These are phyloP conservation scores for Candida awuae DNA, from an alignment of 805 yeast species.

Conservation along the genomic window DNA sequence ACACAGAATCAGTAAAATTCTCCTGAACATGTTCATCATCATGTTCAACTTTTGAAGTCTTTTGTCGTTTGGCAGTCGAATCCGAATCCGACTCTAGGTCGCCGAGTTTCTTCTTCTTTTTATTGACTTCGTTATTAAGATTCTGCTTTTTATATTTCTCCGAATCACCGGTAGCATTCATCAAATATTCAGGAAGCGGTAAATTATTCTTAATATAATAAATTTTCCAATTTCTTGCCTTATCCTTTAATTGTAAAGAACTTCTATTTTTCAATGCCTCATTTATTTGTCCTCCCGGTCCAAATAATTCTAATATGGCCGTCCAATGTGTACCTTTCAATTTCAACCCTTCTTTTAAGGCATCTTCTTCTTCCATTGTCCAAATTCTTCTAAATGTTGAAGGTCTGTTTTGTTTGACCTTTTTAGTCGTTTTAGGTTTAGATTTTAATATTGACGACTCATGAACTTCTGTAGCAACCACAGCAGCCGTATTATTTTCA, in stretches of 20 bases:
- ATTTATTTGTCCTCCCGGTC: slow-evolving; percentile 83
- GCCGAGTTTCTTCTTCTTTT: background rate
- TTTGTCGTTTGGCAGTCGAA: background rate
- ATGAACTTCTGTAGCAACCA: background rate
- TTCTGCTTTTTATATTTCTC: slow-evolving; percentile 26
- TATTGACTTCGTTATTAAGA: slow-evolving; percentile 4
- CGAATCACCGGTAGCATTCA: slow-evolving; percentile 80
- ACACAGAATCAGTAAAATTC: slow-evolving; percentile 14
- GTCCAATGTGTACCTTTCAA: slow-evolving; percentile 92
- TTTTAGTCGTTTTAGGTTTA: slow-evolving; percentile 8
- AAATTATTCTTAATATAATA: slow-evolving; percentile 67
- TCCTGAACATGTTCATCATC: slow-evolving; percentile 18
- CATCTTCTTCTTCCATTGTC: slow-evolving; percentile 84
- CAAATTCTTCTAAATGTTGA: slow-evolving; percentile 56
- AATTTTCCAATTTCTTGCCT: slow-evolving; percentile 94
- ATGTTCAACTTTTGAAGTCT: slow-evolving; percentile 11
- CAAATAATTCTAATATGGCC: slow-evolving; percentile 79
- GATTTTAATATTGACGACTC: background rate
- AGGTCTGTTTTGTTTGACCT: slow-evolving; percentile 22
- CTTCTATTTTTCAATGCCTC: slow-evolving; percentile 82
- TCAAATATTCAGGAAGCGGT: slow-evolving; percentile 72
- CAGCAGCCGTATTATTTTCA: background rate
- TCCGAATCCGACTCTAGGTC: background rate
- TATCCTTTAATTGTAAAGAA: slow-evolving; percentile 90
- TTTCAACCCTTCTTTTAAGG: slow-evolving; percentile 72